Base-by-base conservation (phyloP, 1,284 basidiomycete species). In the Cryptococcus amylolentus region DNA sequence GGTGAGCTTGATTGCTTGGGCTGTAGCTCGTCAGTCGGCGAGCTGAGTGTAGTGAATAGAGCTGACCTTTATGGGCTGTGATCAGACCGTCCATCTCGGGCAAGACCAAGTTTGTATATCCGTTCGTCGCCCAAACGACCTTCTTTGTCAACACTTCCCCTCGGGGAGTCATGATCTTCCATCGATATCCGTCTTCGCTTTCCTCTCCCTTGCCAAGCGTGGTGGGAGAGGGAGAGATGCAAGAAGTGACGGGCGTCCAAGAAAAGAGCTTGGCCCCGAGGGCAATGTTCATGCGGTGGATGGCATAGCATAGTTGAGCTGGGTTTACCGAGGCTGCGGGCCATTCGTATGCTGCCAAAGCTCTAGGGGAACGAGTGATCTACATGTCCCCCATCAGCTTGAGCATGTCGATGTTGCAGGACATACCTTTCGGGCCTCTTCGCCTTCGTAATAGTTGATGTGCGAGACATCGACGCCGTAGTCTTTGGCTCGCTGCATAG, bases 281-380 rank as follows among this genome's bases (percentile, higher is more conserved):
- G 43, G 44, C 50, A 16, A 50, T 27, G 41, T 61, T 62, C 10
- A 68, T 37, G 9, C 27, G 46, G 38, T 69, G 62, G 10, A 72
- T 58, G 12, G 58, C 68, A 5, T 66, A 60, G 7, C 64, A 64
- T 16, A 74, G 65, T 51, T 72, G 62, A 13, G 67, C 63, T 6
- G 72, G 71, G 55, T 72, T 69, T 20, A 71, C 39, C 23, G 68
- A 68, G 14, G 72, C 70, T 8, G 70, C 72, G 18, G 54, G 49
- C 68, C 71, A 71, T 37, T 57, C 52, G 41, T 57, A 57, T 14
- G 51, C 55, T n/a, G 43, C 44, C 8, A 57, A 38, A 16, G 42
- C 49, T n/a, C 16, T 20, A 20, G 53, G 53, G 5, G 49, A 50
- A 18, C 54, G 47, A n/a, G 54, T 38, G 26, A 49, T n/a, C 53